These are phyloP conservation scores for Mycena citricolor DNA, from an alignment of 1,284 basidiomycete species.

Conservation along the genomic window DNA sequence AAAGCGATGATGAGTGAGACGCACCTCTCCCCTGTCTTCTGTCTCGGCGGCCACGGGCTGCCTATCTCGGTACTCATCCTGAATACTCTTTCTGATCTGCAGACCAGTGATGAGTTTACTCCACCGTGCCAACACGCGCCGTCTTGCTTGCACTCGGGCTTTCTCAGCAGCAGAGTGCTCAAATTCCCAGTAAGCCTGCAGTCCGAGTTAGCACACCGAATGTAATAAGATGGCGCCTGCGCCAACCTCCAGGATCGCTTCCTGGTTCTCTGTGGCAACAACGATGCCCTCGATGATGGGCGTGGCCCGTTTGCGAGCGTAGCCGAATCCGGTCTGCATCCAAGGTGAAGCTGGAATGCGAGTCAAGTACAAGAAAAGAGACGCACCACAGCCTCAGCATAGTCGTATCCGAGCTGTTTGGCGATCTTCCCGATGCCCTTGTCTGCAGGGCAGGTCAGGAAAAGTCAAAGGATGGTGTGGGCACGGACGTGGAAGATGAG, in stretches of 20 bases:
- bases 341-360: constrained; percentile 11
- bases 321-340: constrained; percentile 87
- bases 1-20: not conserved
- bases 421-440: constrained; percentile 90
- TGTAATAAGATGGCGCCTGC: constrained; percentile 17
- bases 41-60: constrained; percentile 10
- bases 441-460: constrained; percentile 45
- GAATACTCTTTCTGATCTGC: constrained; percentile 79
- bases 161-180: constrained; percentile 79
- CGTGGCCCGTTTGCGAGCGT: constrained; percentile 85
- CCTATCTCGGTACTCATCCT: constrained; percentile 67
- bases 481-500: constrained; percentile 83
- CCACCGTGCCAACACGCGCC: constrained; percentile 88
- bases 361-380: constrained; percentile 16
- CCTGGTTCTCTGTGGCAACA: constrained; percentile 79
- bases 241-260: constrained; percentile 73
- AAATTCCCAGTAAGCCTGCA: constrained; percentile 81
- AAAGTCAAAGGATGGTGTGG: constrained; percentile 2
- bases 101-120: constrained; percentile 85
- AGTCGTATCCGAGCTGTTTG: constrained; percentile 82
- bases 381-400: constrained; percentile 89
- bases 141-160: constrained; percentile 74
- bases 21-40: constrained; percentile 14
- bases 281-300: constrained; percentile 89
- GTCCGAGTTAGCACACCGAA: constrained; percentile 10